Evolutionary conservation across 139 green algal species (phyloP), one percentile per base, ranked within the genome.

Genomic region (Chlorella sp.): DNA sequence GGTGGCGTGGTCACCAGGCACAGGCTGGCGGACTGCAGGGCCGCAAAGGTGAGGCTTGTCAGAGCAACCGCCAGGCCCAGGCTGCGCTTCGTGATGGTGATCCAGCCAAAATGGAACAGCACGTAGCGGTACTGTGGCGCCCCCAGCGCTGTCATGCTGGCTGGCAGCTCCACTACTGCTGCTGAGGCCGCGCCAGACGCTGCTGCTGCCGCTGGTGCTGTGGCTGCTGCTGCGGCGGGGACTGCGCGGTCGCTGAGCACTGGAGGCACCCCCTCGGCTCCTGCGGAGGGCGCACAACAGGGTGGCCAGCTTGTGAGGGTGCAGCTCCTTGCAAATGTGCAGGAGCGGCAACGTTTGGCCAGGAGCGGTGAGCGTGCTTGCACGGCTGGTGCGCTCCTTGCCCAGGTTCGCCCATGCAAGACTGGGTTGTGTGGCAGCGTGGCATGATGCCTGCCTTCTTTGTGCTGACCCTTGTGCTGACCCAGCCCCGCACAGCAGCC

Each of bases 1-100:
- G 87, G 87, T 17, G 83, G 76, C 5, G 87, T 90, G 58, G 83
- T 86, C n/a, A 86, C 72, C n/a, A 90, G 76, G 79, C 83, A 90
- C 58, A 90, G 75, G 82, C 83, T 88, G 51, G 87, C 87, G 1
- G 82, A 77, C 70, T 90, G 87, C 32, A 90, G 83, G 26, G 87
- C 82, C 17, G 67, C 58, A 75, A 88, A 90, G 60, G 76, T 88
- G 24, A 90, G 46, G 40, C 72, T 76, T 17, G 67, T 13, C 17
- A 78, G 38, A 0, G 80, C 67, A 13, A 90, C 20, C 26, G 87
- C 87, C 54, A 90, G 67, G 51, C 41, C 67, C 11, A 90, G 83
- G 62, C 83, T 85, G 43, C 83, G 82, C 58, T 83, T 83, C 6
- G 87, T 90, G n/a, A 90, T 48, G 51, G 68, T 88, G 60, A 86